phyloP scores from a whole-genome alignment of 140 eudicot genomes.

The Bidens hawaiensis region DNA sequence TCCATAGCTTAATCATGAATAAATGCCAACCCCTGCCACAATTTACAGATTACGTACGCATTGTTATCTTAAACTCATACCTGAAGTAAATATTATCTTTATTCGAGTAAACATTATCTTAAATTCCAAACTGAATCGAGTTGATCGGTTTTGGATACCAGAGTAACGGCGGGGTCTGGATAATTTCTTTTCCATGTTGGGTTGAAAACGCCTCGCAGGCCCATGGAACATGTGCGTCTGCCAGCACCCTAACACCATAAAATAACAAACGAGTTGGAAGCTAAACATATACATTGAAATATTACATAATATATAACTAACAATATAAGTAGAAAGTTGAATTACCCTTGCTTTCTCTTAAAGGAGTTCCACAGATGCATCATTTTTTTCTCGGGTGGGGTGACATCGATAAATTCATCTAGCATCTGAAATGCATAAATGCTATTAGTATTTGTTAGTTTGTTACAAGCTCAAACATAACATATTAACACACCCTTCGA shows the following conservation, averaged over 20 bases:
- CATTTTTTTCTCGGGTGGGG: constrained; percentile 73
- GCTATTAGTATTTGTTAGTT: background rate
- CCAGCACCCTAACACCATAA: constrained; percentile 58
- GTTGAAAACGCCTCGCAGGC: constrained; percentile 80
- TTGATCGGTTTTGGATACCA: constrained; percentile 40
- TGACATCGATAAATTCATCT: constrained; percentile 90
- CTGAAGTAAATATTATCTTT: background rate
- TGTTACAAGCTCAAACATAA: constrained; percentile 5
- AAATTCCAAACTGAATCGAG: background rate
- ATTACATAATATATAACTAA: background rate
- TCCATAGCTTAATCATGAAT: constrained; percentile 79
- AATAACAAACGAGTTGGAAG: background rate
- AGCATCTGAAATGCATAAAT: constrained; percentile 64
- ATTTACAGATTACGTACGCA: background rate
- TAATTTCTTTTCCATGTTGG: constrained; percentile 54
- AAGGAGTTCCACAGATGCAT: constrained; percentile 99
- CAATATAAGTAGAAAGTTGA: background rate
- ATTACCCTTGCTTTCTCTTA: constrained; percentile 79
- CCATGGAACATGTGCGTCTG: constrained; percentile 94
- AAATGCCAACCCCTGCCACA: constrained; percentile 75
- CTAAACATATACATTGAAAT: background rate
- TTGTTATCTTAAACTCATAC: background rate
- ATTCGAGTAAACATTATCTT: background rate
- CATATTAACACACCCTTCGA: constrained; percentile 77
- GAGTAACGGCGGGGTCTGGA: constrained; percentile 44